These are phyloP conservation scores for Casuarina cunninghamiana DNA, from an alignment of 306 rosid species.

Conservation along the genomic window DNA sequence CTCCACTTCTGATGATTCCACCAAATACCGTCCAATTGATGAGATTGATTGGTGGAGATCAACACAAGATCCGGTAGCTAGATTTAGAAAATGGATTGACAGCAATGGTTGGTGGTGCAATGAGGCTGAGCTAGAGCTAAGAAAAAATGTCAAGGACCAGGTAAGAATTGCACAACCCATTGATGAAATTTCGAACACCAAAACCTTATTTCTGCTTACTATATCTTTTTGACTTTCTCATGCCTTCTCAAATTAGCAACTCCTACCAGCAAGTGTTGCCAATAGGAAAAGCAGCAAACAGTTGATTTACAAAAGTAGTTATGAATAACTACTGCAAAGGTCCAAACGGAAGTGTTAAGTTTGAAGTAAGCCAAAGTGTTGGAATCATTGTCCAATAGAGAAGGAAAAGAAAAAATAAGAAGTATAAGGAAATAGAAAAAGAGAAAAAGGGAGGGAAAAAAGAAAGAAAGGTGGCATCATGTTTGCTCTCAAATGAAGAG, in stretches of 20 bases:
- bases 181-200: neutral
- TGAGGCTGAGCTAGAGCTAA: slow-evolving; percentile 59
- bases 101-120: slow-evolving; percentile 82
- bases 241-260: neutral
- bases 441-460: neutral
- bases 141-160: slow-evolving; percentile 57
- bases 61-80: slow-evolving; percentile 72
- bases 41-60: slow-evolving; percentile 87
- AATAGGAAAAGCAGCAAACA: neutral
- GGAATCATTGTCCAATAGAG: neutral
- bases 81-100: slow-evolving; percentile 92
- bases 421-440: neutral
- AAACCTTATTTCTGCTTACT: neutral
- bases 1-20: slow-evolving; percentile 92
- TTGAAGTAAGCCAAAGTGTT: neutral
- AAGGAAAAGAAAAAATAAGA: neutral
- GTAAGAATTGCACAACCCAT: slow-evolving; percentile 29
- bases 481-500: no score
- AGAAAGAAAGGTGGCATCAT: neutral
- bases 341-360: neutral
- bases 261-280: neutral
- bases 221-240: neutral
- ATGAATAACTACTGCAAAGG: neutral
- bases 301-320: neutral
- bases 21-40: slow-evolving; percentile 72